Percentiles rank a stretch among this genome's conserved stretches.
phyloP scores from a whole-genome alignment of 2,329 filamentous ascomycete genomes.

The Claviceps africana region DNA sequence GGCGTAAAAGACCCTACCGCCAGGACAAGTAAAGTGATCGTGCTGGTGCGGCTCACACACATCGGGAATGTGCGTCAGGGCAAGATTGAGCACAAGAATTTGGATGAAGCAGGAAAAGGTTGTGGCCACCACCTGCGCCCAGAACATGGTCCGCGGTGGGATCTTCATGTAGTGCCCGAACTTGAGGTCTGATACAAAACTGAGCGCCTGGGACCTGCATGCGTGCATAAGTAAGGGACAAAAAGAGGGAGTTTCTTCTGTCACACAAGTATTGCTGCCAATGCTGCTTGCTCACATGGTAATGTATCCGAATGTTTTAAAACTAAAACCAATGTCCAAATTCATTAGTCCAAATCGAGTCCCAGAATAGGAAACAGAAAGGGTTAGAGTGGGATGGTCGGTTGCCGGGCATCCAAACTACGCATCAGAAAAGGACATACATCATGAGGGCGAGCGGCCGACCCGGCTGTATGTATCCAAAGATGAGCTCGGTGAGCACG shows the following conservation, averaged over 20 bases:
- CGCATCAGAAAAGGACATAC: slow-evolving; percentile 21
- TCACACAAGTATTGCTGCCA: no score
- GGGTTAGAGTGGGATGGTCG: no score
- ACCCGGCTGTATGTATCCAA: slow-evolving; percentile 63
- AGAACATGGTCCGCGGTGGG: slow-evolving; percentile 52
- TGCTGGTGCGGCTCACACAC: slow-evolving; percentile 46
- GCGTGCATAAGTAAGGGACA: neutral
- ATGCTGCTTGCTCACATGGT: slow-evolving; percentile 37
- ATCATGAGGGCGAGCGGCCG: slow-evolving; percentile 61
- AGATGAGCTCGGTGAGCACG: slow-evolving; percentile 60
- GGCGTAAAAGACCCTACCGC: slow-evolving; percentile 49
- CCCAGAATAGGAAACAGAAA: neutral
- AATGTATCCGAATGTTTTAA: slow-evolving; percentile 50
- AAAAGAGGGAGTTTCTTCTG: no score
- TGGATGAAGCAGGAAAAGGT: slow-evolving; percentile 54
- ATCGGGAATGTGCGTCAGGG: slow-evolving; percentile 44
- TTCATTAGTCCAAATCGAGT: neutral
- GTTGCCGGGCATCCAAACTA: no score
- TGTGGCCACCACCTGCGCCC: slow-evolving; percentile 50
- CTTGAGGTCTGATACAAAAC: slow-evolving; percentile 52
- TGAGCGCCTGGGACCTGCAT: slow-evolving; percentile 41
- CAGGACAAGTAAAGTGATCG: slow-evolving; percentile 49
- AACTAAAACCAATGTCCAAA: slow-evolving; percentile 22
- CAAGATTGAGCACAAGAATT: slow-evolving; percentile 48
- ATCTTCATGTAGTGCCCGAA: slow-evolving; percentile 64